Evolutionary conservation across 768 basidiomycete genomes (phyloP).

Genomic region (Rhodotorula kratochvilovae): DNA sequence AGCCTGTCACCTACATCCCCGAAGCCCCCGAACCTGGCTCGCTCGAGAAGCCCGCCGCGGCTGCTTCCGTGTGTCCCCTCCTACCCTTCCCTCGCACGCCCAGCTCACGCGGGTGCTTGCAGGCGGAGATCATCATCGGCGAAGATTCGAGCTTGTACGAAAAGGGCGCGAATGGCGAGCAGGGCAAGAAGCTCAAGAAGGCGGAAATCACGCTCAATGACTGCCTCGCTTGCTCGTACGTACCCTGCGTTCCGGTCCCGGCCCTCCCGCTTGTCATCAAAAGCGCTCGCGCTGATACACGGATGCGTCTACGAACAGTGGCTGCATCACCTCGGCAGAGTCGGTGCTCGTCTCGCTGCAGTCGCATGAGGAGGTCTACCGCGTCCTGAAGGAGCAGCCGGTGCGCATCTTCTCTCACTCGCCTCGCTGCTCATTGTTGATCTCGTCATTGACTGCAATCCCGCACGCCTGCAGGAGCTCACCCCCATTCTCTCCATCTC

Average conservation of each 20-base stretch:
- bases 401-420: constrained; percentile 18
- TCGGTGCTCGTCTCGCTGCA: constrained; percentile 93
- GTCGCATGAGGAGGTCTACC: constrained; percentile 85
- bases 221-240: constrained; percentile 94
- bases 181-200: constrained; percentile 66
- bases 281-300: too few relatives aligned
- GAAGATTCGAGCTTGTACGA: constrained; percentile 72
- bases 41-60: constrained; percentile 45
- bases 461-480: constrained; percentile 49
- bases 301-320: constrained; percentile 53
- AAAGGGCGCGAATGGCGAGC: constrained; percentile 55
- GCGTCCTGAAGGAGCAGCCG: constrained; percentile 64
- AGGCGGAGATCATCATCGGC: constrained; percentile 94
- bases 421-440: background rate
- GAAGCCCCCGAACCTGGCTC: constrained; percentile 52
- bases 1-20: constrained; percentile 68
- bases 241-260: constrained; percentile 13
- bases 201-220: constrained; percentile 96
- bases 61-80: constrained; percentile 27
- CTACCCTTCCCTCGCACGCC: background rate
- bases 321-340: constrained; percentile 97
- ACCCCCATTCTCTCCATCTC: constrained; percentile 80
- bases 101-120: constrained; percentile 47
- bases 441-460: background rate
- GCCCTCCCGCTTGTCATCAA: background rate